A percentile compares a stretch with the other conserved stretches of the same genome.
Evolutionary conservation across 2,329 filamentous ascomycete species (phyloP).

Genomic region (Neopestalotiopsis sp.): DNA sequence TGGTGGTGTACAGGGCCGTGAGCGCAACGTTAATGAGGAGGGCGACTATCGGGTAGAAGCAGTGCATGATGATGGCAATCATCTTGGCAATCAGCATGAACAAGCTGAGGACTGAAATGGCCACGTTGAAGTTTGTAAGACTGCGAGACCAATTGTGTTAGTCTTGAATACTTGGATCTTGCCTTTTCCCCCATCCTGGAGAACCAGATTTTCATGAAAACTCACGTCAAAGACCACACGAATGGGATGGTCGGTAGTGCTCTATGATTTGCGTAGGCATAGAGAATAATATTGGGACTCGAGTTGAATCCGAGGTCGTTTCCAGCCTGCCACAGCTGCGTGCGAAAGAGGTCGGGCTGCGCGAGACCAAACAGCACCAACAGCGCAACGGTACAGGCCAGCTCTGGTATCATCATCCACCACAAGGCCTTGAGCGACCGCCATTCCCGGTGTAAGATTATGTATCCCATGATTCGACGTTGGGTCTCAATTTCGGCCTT

Average conservation of each 20-base stretch:
- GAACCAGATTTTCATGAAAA: conserved; percentile 27
- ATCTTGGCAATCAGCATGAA: conserved; percentile 78
- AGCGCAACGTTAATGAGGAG: conserved; percentile 63
- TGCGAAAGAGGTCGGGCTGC: conserved; percentile 75
- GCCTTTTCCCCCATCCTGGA: not conserved
- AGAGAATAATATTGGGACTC: conserved; percentile 71
- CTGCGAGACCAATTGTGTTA: conserved; percentile 45
- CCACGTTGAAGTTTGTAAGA: conserved; percentile 77
- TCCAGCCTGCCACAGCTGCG: conserved; percentile 75
- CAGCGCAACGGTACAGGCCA: conserved; percentile 67
- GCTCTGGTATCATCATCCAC: conserved; percentile 70
- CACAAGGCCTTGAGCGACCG: conserved; percentile 63
- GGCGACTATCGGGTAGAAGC: conserved; percentile 72
- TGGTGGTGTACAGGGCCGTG: conserved; percentile 67
- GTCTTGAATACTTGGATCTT: not conserved
- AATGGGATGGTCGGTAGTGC: conserved; percentile 67
- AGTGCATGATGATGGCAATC: conserved; percentile 72
- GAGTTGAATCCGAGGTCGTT: conserved; percentile 76
- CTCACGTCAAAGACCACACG: conserved; percentile 77
- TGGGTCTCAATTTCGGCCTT: not conserved
- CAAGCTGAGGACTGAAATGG: conserved; percentile 76
- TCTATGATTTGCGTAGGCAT: conserved; percentile 75
- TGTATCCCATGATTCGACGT: conserved; percentile 48
- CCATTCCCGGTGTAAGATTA: conserved; percentile 65
- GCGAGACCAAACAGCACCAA: conserved; percentile 77